A percentile compares a stretch with the other conserved stretches of the same genome.
Evolutionary conservation across 2,329 filamentous ascomycete species (phyloP).

Genomic region (Penicillium sumatraense): DNA sequence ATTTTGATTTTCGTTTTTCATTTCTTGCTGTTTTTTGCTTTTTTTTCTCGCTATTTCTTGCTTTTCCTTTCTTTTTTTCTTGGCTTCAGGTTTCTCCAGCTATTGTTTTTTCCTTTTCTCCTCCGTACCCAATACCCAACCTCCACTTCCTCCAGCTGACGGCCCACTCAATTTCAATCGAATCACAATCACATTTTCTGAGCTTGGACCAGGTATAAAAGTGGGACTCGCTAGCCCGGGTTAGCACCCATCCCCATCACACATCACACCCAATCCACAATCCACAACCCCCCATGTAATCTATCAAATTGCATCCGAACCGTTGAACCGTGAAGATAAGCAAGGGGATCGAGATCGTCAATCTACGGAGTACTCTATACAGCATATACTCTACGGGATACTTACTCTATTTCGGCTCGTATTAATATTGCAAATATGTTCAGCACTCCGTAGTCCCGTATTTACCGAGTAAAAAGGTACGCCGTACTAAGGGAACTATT

Average conservation of each 20-base stretch:
- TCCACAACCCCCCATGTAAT: not conserved
- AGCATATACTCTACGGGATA: no score
- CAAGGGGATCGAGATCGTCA: not conserved
- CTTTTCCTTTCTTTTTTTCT: not conserved
- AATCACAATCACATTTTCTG: not conserved
- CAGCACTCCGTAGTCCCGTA: no score
- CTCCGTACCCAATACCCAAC: not conserved
- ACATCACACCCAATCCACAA: not conserved
- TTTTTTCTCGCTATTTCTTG: slow-evolving; percentile 5
- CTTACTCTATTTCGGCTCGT: no score
- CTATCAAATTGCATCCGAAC: not conserved
- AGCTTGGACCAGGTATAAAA: slow-evolving; percentile 3
- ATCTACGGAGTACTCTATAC: no score
- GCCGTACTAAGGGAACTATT: no score
- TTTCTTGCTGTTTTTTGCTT: slow-evolving; percentile 7
- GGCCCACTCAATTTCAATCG: not conserved
- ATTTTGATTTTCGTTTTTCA: not conserved
- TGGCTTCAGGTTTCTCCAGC: not conserved
- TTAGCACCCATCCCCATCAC: not conserved
- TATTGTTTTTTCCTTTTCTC: not conserved
- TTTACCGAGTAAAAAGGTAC: no score
- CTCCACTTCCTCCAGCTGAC: not conserved
- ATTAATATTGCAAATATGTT: no score
- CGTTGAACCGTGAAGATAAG: slow-evolving; percentile 3
- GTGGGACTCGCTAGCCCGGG: not conserved